Base-by-base conservation (phyloP, 129 eudicot genomes). In the Flaveria linearis region DNA sequence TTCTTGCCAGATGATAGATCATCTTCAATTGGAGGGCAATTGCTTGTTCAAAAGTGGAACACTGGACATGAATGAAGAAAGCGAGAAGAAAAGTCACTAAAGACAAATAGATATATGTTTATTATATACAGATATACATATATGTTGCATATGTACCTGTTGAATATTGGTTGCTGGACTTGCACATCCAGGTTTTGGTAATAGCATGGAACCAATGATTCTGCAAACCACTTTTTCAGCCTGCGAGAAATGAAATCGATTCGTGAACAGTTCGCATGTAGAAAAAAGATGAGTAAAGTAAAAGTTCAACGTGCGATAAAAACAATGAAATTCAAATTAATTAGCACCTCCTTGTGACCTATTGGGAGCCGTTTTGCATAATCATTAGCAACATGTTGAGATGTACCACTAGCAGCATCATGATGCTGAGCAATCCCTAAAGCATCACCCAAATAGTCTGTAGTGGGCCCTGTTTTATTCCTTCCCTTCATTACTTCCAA, bases 371-470 rank as follows among this genome's bases (percentile, higher is more conserved):
- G 20, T 62, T 62, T 62, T 4, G 43, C 68, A 62, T 62, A 62
- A 62, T 28, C 68, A 15, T 64, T 4, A 64, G 46, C 69, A 45
- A 64, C 69, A 15, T 33, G 99, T 88, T 95, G 81, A 62, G 66
- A 75, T 14, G 99, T 95, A 60, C 99, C 99, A 86, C 87, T 83
- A 73, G 91, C 94, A 13, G 82, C 96, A 86, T 91, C 97, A 78
- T 95, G 99, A 87, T 91, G 99, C 61, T 91, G 99, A 62, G 94
- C 96, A 63, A 89, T 80, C 52, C 87, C 97, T 69, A 95, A 82
- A 55, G 97, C 97, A 85, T 95, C 97, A 69, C 83, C 99, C 51
- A 91, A 79, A 61, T 76, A 65, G 68, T 91, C 94, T 11, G 97
- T 89, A 1, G 85, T 86, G 47, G 96, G 83, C 39, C 91, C 91